Evolutionary conservation across 129 eudicot genomes (phyloP).

Genomic region (Pseudognaphalium luteoalbum): DNA sequence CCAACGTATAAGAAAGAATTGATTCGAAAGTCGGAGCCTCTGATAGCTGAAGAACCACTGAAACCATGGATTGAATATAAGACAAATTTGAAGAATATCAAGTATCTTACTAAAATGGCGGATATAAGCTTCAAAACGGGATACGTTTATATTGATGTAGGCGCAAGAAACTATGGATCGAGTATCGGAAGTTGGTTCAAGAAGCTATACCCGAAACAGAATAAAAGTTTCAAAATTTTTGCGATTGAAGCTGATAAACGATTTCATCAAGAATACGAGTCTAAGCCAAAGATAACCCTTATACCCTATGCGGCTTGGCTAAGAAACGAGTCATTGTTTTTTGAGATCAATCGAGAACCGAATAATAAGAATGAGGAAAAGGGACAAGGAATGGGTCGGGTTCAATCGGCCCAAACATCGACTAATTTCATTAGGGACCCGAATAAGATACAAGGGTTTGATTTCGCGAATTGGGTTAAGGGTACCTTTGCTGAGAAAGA

Average conservation of each 20-base stretch:
- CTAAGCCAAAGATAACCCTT: constrained; percentile 51
- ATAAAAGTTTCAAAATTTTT: constrained; percentile 50
- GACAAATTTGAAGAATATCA: constrained; percentile 46
- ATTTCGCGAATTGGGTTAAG: constrained; percentile 68
- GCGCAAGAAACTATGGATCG: constrained; percentile 57
- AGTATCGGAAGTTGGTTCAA: constrained; percentile 80
- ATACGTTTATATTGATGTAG: constrained; percentile 67
- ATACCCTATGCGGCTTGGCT: constrained; percentile 81
- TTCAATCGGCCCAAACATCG: constrained; percentile 56
- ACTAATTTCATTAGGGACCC: constrained; percentile 36
- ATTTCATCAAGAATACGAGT: constrained; percentile 50
- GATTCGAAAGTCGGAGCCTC: constrained; percentile 39
- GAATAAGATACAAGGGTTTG: constrained; percentile 63
- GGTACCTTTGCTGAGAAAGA: constrained; percentile 41
- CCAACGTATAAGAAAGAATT: constrained; percentile 45
- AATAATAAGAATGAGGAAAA: constrained; percentile 35
- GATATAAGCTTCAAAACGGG: constrained; percentile 57
- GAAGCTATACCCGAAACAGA: constrained; percentile 58
- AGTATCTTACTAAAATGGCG: constrained; percentile 54
- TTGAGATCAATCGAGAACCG: constrained; percentile 57
- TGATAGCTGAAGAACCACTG: constrained; percentile 50
- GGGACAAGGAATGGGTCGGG: constrained; percentile 61
- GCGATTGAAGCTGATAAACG: constrained; percentile 58
- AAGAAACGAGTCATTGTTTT: constrained; percentile 62
- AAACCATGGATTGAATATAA: constrained; percentile 51